phyloP scores from a whole-genome alignment of 2,329 filamentous ascomycete species.

The Dactylellina sp. region DNA sequence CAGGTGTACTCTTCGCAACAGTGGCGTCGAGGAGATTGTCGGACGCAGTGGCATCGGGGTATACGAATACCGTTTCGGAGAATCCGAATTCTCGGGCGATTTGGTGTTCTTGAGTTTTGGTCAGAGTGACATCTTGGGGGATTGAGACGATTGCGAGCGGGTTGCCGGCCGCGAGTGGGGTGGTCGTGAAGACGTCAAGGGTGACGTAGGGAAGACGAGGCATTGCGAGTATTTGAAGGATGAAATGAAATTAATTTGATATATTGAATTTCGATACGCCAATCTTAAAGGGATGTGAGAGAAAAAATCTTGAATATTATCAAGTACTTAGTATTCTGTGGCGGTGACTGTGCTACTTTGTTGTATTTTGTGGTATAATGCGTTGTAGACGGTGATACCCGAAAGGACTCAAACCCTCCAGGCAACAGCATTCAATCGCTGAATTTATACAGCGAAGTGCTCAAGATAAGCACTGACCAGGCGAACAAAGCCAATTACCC shows the following conservation, averaged over 20 bases:
- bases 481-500: too few relatives aligned
- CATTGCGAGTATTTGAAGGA: constrained; percentile 10
- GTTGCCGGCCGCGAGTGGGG: constrained; percentile 71
- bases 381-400: constrained; percentile 27
- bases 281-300: too few relatives aligned
- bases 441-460: too few relatives aligned
- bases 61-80: constrained; percentile 72
- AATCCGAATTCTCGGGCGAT: constrained; percentile 75
- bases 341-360: too few relatives aligned
- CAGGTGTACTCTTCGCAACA: constrained; percentile 61
- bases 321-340: too few relatives aligned
- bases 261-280: too few relatives aligned
- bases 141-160: constrained; percentile 72
- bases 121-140: constrained; percentile 65
- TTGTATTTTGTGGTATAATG: constrained; percentile 28
- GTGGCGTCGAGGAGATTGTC: constrained; percentile 62
- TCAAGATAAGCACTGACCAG: too few relatives aligned
- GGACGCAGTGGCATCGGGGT: constrained; percentile 61
- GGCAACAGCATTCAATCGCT: neutral
- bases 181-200: constrained; percentile 73
- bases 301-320: too few relatives aligned
- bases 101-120: constrained; percentile 69
- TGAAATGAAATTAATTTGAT: neutral
- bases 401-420: neutral
- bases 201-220: constrained; percentile 64